These are phyloP conservation scores for Aspergillus indologenus DNA, from an alignment of 495 filamentous ascomycete genomes.

Conservation along the genomic window DNA sequence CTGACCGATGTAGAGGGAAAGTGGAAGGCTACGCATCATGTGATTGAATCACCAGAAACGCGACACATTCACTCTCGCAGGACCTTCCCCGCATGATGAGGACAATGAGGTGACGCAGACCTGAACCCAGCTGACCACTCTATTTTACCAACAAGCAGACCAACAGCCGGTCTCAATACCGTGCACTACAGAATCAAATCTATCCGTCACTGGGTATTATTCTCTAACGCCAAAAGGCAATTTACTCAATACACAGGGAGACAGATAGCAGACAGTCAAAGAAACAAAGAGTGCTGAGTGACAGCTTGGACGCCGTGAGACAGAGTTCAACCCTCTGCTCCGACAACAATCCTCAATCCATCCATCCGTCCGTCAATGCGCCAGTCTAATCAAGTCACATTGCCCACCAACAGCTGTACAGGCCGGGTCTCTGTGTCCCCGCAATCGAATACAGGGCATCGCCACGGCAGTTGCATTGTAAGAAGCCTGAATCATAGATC, in stretches of 20 bases:
- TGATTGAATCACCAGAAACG: too few relatives aligned
- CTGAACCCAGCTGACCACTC: too few relatives aligned
- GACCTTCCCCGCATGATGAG: too few relatives aligned
- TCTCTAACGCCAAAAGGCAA: conserved; percentile 24
- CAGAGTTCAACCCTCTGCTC: conserved; percentile 14
- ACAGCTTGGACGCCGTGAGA: conserved; percentile 42
- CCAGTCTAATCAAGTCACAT: conserved; percentile 17
- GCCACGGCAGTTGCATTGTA: neutral
- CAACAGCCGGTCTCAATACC: too few relatives aligned
- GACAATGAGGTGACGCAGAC: too few relatives aligned
- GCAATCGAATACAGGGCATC: neutral
- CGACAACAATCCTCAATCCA: conserved; percentile 8
- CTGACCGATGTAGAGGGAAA: too few relatives aligned
- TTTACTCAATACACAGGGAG: conserved; percentile 15
- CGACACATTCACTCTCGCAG: too few relatives aligned
- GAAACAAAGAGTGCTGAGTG: conserved; percentile 38
- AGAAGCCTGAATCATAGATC: conserved; percentile 10
- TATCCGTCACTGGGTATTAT: conserved; percentile 30
- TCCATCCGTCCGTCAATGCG: conserved; percentile 11
- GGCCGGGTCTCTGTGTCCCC: neutral
- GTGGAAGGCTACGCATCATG: too few relatives aligned
- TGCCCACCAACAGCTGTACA: conserved; percentile 22
- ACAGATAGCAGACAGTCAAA: conserved; percentile 19
- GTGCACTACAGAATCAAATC: conserved; percentile 9
- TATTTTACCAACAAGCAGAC: too few relatives aligned